Percentiles rank a stretch among this genome's conserved stretches.
Conservation (phyloP, 176 grass and related monocot species). For the Juncus effusus region DNA sequence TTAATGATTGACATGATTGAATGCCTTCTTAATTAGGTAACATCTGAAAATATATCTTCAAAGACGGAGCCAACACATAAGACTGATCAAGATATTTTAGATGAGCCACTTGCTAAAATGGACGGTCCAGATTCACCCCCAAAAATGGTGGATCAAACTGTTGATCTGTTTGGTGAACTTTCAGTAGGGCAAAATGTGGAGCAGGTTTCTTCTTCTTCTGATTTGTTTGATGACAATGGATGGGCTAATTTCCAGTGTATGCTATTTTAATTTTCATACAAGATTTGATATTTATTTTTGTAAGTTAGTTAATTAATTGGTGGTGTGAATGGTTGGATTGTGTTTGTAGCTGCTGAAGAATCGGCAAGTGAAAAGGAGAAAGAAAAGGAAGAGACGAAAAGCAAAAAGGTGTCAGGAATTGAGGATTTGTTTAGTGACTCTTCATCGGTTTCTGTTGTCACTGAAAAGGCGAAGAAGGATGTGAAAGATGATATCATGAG, state of each 20-base stretch:
- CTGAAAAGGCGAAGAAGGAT: conserved; percentile 26
- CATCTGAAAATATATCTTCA: conserved; percentile 17
- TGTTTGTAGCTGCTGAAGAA: conserved; percentile 34
- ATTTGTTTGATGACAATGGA: conserved; percentile 30
- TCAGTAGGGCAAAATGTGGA: conserved; percentile 16
- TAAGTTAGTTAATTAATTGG: not conserved
- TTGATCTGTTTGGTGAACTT: conserved; percentile 32
- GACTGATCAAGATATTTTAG: not conserved
- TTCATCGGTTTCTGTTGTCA: not conserved
- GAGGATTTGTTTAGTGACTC: conserved; percentile 37
- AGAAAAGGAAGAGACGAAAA: conserved; percentile 22
- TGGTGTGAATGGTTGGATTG: conserved; percentile 3
- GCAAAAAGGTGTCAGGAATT: conserved; percentile 19
- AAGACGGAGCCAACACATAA: conserved; percentile 11
- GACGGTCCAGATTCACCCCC: conserved; percentile 17
- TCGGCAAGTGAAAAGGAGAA: conserved; percentile 23
- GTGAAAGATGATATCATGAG: conserved; percentile 45
- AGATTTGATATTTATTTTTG: not conserved
- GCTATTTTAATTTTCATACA: conserved; percentile 5
- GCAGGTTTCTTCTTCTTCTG: conserved; percentile 15
- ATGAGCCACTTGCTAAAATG: conserved; percentile 18
- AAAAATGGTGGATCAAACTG: conserved; percentile 26
- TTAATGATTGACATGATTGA: conserved; percentile 6
- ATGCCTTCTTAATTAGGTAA: conserved; percentile 17
- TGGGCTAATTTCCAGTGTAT: conserved; percentile 53